Evolutionary conservation across 257 asterid genomes (phyloP), one percentile per base, ranked within the genome.

Genomic region (Capsicum rhomboideum): DNA sequence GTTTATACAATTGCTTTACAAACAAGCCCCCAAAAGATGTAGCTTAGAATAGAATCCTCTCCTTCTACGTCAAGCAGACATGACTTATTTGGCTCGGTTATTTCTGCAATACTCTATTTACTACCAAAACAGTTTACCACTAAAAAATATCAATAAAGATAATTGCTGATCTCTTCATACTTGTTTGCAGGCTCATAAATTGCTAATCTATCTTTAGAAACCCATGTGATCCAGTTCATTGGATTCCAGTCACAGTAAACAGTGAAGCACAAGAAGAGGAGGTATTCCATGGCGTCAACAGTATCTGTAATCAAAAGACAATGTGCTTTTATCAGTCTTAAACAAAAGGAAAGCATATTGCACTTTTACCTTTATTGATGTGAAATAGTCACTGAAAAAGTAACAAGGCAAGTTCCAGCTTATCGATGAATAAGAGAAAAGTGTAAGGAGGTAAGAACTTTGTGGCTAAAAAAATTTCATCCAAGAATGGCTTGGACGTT

Each of bases 381-480:
- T 58, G 71, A 61, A 44, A 14, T 52, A 28, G 69, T 55, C 82
- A 80, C 66, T 71, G 56, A 83, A 81, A 74, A 74, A 63, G 31
- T 56, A 54, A 56, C 66, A 84, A 59, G 69, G 59, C 56, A 83
- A 66, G 79, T 23, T 81, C 72, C 78, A 81, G 78, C 75, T 84
- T 84, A 87, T 72, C 26, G 11, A 20, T 64, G 87, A 79, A 80
- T 20, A 84, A 78, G 52, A 26, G 21, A 23, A 80, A 42, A 49
- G 52, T 59, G 58, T 40, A 46, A 55, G 40, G 56, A 59, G 75
- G 83, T 59, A 80, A 80, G 56, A 80, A 23, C 23, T 42, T 80
- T 59, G 83, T 80, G 83, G 83, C 83, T 42, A 59, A 80, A 44
- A n/a, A 80, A 56, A 80, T 80, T 61, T 80, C 21, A 80, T 64